Evolutionary conservation across 768 basidiomycete species (phyloP).

Genomic region (Amanita rubescens): DNA sequence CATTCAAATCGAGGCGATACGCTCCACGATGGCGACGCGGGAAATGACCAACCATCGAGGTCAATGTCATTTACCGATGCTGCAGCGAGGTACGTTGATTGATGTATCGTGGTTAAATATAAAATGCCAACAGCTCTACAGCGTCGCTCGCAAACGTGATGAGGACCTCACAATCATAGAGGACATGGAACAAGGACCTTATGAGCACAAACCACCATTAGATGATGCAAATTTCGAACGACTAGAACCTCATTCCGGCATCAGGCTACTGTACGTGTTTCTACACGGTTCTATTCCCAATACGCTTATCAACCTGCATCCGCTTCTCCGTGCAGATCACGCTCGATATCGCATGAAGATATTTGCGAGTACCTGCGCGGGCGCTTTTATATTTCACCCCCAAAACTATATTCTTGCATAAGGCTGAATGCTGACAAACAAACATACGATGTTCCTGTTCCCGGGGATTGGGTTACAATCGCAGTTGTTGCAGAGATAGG

Average conservation of each 20-base stretch:
- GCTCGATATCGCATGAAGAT: slow-evolving; percentile 64
- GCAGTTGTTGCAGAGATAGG: slow-evolving; percentile 92
- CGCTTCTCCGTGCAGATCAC: slow-evolving; percentile 44
- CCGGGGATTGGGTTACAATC: slow-evolving; percentile 92
- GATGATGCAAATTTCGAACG: slow-evolving; percentile 74
- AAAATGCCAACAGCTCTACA: neutral
- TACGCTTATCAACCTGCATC: neutral
- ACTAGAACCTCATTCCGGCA: slow-evolving; percentile 88
- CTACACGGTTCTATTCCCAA: slow-evolving; percentile 3
- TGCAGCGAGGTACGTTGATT: slow-evolving; percentile 11
- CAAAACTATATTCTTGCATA: slow-evolving; percentile 80
- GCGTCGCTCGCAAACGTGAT: slow-evolving; percentile 31
- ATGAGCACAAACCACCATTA: slow-evolving; percentile 58
- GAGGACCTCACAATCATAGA: slow-evolving; percentile 68
- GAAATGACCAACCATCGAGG: neutral
- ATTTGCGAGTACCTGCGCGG: slow-evolving; percentile 75
- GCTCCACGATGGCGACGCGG: neutral
- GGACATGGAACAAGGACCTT: slow-evolving; percentile 70
- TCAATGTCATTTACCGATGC: slow-evolving; percentile 1
- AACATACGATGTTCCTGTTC: slow-evolving; percentile 86
- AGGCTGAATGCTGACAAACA: slow-evolving; percentile 71
- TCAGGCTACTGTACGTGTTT: slow-evolving; percentile 64
- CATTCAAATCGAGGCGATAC: neutral
- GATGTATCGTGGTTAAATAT: slow-evolving; percentile 21
- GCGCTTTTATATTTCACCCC: slow-evolving; percentile 85